These are phyloP conservation scores for Lactarius akahatsu DNA, from an alignment of 768 basidiomycete genomes.

Conservation along the genomic window DNA sequence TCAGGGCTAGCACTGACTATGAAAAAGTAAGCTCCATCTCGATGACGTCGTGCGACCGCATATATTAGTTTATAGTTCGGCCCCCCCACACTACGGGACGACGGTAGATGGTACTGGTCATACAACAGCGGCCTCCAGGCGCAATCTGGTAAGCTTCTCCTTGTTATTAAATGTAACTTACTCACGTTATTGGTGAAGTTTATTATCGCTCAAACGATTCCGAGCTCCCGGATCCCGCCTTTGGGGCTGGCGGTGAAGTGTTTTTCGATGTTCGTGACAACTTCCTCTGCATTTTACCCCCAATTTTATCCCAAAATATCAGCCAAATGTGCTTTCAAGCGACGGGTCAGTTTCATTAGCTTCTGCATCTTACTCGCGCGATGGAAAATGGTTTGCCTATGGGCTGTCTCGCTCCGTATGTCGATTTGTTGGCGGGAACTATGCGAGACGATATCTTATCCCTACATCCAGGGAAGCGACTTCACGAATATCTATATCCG, in stretches of 20 bases:
- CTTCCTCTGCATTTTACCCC: neutral
- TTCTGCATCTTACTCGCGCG: conserved; percentile 56
- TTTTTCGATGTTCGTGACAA: conserved; percentile 67
- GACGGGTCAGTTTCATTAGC: conserved; percentile 72
- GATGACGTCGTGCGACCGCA: neutral
- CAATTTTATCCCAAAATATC: neutral
- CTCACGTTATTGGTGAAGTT: conserved; percentile 39
- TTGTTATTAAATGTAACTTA: neutral
- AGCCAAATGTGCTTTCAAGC: conserved; percentile 68
- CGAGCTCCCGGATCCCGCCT: conserved; percentile 50
- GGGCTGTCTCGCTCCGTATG: conserved; percentile 70
- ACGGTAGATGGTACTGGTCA: conserved; percentile 79
- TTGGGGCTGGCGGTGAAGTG: conserved; percentile 55
- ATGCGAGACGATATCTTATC: neutral
- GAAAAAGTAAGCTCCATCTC: conserved; percentile 26
- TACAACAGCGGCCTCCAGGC: conserved; percentile 76
- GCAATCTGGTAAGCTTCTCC: conserved; percentile 44
- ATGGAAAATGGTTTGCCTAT: conserved; percentile 74
- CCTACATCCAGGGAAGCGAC: conserved; percentile 60
- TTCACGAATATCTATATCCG: conserved; percentile 69
- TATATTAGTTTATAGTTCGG: conserved; percentile 49
- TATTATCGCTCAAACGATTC: conserved; percentile 58
- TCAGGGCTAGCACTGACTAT: conserved; percentile 55
- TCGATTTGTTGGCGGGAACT: conserved; percentile 15
- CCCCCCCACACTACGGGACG: conserved; percentile 57